phyloP scores from a whole-genome alignment of 2,329 filamentous ascomycete genomes.

The Colletotrichum brevisporum region DNA sequence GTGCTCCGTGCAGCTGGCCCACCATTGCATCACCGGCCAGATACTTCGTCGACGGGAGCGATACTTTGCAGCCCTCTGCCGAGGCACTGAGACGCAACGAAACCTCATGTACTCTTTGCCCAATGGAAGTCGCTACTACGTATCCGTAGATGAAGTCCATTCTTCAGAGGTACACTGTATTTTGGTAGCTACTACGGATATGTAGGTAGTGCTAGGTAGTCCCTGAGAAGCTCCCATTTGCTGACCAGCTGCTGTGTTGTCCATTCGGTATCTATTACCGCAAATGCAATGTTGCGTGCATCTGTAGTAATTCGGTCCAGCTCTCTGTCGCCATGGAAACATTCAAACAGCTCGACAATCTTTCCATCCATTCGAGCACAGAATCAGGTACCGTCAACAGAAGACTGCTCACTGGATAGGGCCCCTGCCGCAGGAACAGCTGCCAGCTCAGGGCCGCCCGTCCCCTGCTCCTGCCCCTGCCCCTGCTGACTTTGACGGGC shows the following conservation, averaged over 20 bases:
- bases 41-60: too few relatives aligned
- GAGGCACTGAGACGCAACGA: too few relatives aligned
- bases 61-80: too few relatives aligned
- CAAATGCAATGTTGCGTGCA: background rate
- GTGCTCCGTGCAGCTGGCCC: background rate
- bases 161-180: too few relatives aligned
- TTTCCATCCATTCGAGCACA: background rate
- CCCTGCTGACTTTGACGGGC: background rate
- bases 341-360: background rate
- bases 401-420: background rate
- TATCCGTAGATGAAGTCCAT: too few relatives aligned
- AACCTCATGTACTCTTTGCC: too few relatives aligned
- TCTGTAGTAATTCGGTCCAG: constrained; percentile 16
- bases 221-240: too few relatives aligned
- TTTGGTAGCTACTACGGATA: too few relatives aligned
- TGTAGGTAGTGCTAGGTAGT: too few relatives aligned
- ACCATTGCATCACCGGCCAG: constrained; percentile 23
- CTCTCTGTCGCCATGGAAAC: constrained; percentile 12
- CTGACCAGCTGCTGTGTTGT: background rate
- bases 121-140: too few relatives aligned
- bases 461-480: background rate
- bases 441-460: background rate
- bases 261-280: background rate
- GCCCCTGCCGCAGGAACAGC: constrained; percentile 11
- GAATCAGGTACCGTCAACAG: constrained; percentile 1